Evolutionary conservation across 257 asterid species (phyloP), one percentile per base, ranked within the genome.

Genomic region (Ajuga chamaepitys): DNA sequence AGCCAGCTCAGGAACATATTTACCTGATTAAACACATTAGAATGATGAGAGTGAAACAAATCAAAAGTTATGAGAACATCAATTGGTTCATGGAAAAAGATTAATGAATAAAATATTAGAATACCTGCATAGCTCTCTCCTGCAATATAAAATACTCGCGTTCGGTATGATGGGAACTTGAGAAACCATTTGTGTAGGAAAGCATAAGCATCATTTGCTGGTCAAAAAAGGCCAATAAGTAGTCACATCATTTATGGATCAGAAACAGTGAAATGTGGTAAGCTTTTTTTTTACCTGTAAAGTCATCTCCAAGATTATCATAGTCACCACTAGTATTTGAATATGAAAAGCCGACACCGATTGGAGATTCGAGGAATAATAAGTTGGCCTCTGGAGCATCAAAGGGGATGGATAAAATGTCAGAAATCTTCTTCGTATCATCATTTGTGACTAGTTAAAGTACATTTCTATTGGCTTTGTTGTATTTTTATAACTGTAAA

Each of bases 91-190:
- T 45, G 72, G 42, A 9, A 47, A 68, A 48, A 38, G 12, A 51
- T 35, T 12, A 34, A 44, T 30, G 7, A 30, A 30, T 4, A 30
- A 30, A 30, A 4, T 1, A 1, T 38, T 64, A 24, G 46, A 20
- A 13, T 70, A 86, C 96, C 97, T 73, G 98, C 98, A 30, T 88
- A 88, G 75, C 98, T 92, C 79, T 92, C 98, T 53, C 98, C 97
- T 0, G 95, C 95, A 16, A 92, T 82, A 67, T 79, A 92, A 74
- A 92, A 86, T 11, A 50, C 55, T 11, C 80, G 74, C 5, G 62
- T 78, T 46, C 82, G 86, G 55, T 83, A 92, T 37, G 83, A 82
- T 41, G 98, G 95, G 62, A 92, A 92, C 82, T 87, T 88, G 81
- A 82, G 74, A 76, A 86, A 81, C 98, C 97, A 92, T 47, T 78